These are phyloP conservation scores for Ramularia endophylla DNA, from an alignment of 2,329 filamentous ascomycete species.

Conservation along the genomic window DNA sequence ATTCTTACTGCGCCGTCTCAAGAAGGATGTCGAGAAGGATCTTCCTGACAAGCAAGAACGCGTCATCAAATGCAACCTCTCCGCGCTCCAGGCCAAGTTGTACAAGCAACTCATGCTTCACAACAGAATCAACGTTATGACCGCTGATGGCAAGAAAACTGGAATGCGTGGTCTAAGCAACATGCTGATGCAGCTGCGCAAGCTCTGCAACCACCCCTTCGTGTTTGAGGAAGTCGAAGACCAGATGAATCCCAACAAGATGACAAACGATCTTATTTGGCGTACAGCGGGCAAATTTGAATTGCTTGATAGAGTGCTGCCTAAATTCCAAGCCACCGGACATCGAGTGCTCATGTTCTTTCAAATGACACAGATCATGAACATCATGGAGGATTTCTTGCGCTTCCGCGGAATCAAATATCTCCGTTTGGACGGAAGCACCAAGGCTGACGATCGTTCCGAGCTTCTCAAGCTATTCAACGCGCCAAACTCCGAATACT, in stretches of 20 bases:
- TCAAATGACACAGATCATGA: constrained; percentile 99
- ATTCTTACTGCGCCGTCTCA: constrained; percentile 95
- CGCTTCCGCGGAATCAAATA: constrained; percentile 78
- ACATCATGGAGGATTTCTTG: constrained; percentile 99
- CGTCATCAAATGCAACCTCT: constrained; percentile 99
- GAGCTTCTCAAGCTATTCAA: constrained; percentile 88
- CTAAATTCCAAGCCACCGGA: constrained; percentile 84
- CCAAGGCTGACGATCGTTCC: constrained; percentile 94
- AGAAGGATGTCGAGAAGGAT: constrained; percentile 99
- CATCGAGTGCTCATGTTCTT: constrained; percentile 99
- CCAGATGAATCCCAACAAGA: constrained; percentile 85
- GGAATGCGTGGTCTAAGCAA: constrained; percentile 93
- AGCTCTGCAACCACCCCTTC: constrained; percentile 98
- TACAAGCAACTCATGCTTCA: constrained; percentile 98
- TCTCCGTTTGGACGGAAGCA: constrained; percentile 89
- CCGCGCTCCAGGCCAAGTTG: constrained; percentile 82
- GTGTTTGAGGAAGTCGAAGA: constrained; percentile 98
- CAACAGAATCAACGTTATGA: constrained; percentile 89
- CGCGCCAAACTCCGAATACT: constrained; percentile 81
- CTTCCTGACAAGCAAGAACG: constrained; percentile 98
- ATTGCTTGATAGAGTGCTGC: constrained; percentile 81
- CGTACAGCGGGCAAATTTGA: constrained; percentile 96
- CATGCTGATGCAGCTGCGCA: constrained; percentile 99
- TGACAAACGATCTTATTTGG: constrained; percentile 92
- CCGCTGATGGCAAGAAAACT: constrained; percentile 93